Base-by-base conservation (phyloP, 2,329 filamentous ascomycete species). In the Zasmidium angulare region DNA sequence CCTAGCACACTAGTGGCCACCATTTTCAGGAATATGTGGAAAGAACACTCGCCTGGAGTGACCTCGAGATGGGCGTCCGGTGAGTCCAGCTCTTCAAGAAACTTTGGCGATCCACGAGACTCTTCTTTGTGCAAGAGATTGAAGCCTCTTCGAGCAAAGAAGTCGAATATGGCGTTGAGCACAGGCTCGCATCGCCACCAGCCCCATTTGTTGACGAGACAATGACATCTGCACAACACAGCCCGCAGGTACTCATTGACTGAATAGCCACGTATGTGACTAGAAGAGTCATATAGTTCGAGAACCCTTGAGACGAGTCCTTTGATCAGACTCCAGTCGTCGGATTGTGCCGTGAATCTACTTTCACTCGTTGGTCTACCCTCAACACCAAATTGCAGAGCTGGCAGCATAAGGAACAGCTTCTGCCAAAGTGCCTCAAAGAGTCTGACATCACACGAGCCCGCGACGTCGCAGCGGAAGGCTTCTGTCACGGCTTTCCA, bases 11-110 rank as follows among this genome's bases (percentile, higher is more conserved):
- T 81, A 40, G 76, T 73, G 17, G 76, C 82, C 20, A 86, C 74
- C 48, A 81, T 79, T 68, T 86, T 87, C 40, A 87, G 72, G 59
- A 86, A 80, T 3, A 86, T 80, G 64, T 84, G 82, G 55, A 86
- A 87, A 11, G 82, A 81, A 20, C 75, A 76, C 58, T 87, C 84
- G 11, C 77, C 77, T 0, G 74, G 67, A 47, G 75, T 73, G 6
- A 82, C 69, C 1, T 78, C 75, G 17, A 86, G 64, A 1, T 67
- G 71, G 9, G 79, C 79, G 17, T 75, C 20, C 2, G 20, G 69
- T 17, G 70, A 67, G 29, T 79, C 74, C 2, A 85, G 75, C 46
- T 79, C 66, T 54, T 84, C 78, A 19, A 87, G 77, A 59, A 86
- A 86, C 1, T 64, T 62, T 9, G 81, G 81, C 1, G 85, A 86